Evolutionary conservation across 2,329 filamentous ascomycete genomes (phyloP), one percentile per base, ranked within the genome.

Genomic region (Talaromyces sp.): DNA sequence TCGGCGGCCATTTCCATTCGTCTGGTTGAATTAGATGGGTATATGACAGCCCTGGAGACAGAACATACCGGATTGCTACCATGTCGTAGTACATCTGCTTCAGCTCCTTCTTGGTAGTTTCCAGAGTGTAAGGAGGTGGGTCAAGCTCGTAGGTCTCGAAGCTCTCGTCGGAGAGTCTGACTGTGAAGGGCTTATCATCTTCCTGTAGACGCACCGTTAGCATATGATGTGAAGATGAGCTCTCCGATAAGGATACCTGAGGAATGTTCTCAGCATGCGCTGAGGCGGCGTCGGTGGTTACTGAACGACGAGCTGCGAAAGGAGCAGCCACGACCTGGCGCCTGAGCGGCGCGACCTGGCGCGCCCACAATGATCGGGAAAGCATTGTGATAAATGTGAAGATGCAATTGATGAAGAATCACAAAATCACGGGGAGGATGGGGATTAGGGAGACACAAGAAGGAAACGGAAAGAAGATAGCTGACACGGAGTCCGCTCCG

Each of bases 1-100:
- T 99, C 95, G 82, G 95, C 92, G 69, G 93, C 93, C 93, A 99
- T 96, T 82, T 99, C 95, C 95, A 99, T 96, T 79, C 96, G 95
- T 82, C 93, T 96, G 72, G 62, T 67, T 70, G 63, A 66, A 65
- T 61, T 33, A 31, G 61, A 35, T 52, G 2, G 46, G 23, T 8
- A 7, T 50, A 31, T 7, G 9, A 28, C 3, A 28, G 23, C 21
- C n/a, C 9, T 9, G 3, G 40, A 6, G 14, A 23, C 31, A 12
- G 16, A 55, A 66, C 88, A 78, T 90, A 96, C 93, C 93, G 88
- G 75, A 92, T 88, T 69, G 87, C 83, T 61, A 98, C 93, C 95
- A 99, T 98, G 79, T 98, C 92, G 79, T 89, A 89, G 86, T 99
- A 99, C 88, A 98, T 98, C 84, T 96, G 85, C 88, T 96, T 98